Evolutionary conservation across 345 rosid genomes (phyloP).

Genomic region (Eutrema yunnanense): DNA sequence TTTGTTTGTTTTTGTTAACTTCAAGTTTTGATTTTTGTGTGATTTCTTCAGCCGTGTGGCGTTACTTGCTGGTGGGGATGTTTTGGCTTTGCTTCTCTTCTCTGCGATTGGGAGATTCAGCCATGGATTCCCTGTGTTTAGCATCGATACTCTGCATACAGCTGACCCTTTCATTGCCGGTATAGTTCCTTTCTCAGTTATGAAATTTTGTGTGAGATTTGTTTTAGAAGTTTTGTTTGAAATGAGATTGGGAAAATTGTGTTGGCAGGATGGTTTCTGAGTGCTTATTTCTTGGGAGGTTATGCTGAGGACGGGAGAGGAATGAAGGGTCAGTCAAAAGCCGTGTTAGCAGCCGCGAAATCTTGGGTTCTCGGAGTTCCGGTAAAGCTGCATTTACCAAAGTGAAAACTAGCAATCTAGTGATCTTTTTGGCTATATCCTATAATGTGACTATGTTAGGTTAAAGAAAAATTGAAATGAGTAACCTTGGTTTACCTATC

Average conservation of each 20-base stretch:
- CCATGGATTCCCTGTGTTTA: slow-evolving; percentile 70
- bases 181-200: slow-evolving; percentile 12
- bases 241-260: background rate
- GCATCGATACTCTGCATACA: slow-evolving; percentile 69
- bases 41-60: slow-evolving; percentile 51
- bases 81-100: slow-evolving; percentile 68
- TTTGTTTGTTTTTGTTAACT: background rate
- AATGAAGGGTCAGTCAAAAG: slow-evolving; percentile 66
- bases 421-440: background rate
- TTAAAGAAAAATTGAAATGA: background rate
- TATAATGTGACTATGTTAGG: background rate
- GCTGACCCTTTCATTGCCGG: slow-evolving; percentile 95
- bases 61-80: slow-evolving; percentile 90
- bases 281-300: slow-evolving; percentile 92
- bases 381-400: slow-evolving; percentile 37
- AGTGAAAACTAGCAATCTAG: background rate
- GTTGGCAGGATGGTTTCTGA: slow-evolving; percentile 76
- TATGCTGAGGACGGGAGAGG: slow-evolving; percentile 82
- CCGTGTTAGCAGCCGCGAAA: slow-evolving; percentile 64
- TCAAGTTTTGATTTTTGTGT: background rate
- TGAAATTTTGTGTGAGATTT: background rate
- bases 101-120: slow-evolving; percentile 85
- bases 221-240: background rate
- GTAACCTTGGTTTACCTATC: no score
- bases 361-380: slow-evolving; percentile 85